A percentile compares a stretch with the other conserved stretches of the same genome.
Evolutionary conservation across 805 yeast genomes (phyloP).

Genomic region (Teunomyces funiuensis): DNA sequence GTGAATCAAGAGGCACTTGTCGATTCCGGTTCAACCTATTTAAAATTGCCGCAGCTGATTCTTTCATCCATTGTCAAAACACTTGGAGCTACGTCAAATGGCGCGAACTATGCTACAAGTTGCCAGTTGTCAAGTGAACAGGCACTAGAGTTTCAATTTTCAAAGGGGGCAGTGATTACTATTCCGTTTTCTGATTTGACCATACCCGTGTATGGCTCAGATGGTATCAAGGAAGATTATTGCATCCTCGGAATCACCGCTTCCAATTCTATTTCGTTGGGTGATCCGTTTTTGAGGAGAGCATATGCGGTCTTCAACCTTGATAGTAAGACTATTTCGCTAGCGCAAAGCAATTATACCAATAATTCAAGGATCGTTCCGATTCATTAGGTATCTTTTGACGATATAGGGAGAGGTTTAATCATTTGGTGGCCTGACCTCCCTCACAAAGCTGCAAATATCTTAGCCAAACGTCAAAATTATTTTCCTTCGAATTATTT

Average conservation of each 20-base stretch:
- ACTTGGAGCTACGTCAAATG: slow-evolving; percentile 11
- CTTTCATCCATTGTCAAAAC: slow-evolving; percentile 10
- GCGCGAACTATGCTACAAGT: not conserved
- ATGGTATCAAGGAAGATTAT: not conserved
- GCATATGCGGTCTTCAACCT: slow-evolving; percentile 27
- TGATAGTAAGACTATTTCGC: slow-evolving; percentile 22
- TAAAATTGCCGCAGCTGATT: slow-evolving; percentile 15
- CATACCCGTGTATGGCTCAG: not conserved
- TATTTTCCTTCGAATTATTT: no score
- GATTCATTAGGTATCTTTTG: not conserved
- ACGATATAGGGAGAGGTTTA: not conserved
- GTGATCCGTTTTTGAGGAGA: slow-evolving; percentile 26
- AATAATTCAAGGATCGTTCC: slow-evolving; percentile 7
- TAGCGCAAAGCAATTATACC: slow-evolving; percentile 24
- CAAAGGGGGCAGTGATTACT: slow-evolving; percentile 1
- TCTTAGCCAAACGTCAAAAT: no score
- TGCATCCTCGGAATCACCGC: slow-evolving; percentile 5
- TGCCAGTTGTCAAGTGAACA: slow-evolving; percentile 5
- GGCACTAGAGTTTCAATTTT: slow-evolving; percentile 4
- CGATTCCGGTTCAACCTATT: slow-evolving; percentile 22
- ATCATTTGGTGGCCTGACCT: no score
- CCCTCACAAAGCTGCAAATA: no score
- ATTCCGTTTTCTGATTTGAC: slow-evolving; percentile 8
- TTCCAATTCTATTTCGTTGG: slow-evolving; percentile 14
- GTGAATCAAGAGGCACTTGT: slow-evolving; percentile 11